These are phyloP conservation scores for Fraxinus cuspidata DNA, from an alignment of 257 asterid genomes.

Conservation along the genomic window DNA sequence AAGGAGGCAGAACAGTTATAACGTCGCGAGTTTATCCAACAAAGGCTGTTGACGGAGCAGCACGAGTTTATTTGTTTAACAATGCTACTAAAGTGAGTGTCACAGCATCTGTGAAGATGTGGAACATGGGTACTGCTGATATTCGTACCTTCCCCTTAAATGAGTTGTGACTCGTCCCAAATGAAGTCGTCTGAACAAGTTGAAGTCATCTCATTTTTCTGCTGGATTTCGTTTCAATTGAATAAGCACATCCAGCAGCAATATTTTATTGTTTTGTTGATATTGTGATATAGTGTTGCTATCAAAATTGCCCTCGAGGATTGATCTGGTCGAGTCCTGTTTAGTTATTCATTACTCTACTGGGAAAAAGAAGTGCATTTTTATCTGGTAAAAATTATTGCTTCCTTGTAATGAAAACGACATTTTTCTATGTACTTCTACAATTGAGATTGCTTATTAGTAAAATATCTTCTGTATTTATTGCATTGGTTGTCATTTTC, in stretches of 20 bases:
- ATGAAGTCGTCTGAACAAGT: not conserved
- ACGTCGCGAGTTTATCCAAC: conserved; percentile 86
- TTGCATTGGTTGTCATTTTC: too few relatives aligned
- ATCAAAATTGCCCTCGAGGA: too few relatives aligned
- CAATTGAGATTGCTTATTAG: not conserved
- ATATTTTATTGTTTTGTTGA: not conserved
- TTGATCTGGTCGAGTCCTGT: not conserved
- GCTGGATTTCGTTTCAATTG: not conserved
- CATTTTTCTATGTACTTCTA: conserved; percentile 25
- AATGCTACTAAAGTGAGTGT: conserved; percentile 65
- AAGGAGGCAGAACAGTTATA: conserved; percentile 78
- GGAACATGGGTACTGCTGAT: conserved; percentile 71
- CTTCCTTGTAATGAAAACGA: not conserved
- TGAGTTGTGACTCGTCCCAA: conserved; percentile 8
- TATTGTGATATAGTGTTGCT: not conserved
- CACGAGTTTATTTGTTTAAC: conserved; percentile 70
- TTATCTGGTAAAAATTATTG: not conserved
- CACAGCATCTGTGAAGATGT: conserved; percentile 63
- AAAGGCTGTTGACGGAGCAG: conserved; percentile 52
- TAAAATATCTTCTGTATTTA: too few relatives aligned
- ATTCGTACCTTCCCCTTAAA: conserved; percentile 48
- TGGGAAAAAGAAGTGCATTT: too few relatives aligned
- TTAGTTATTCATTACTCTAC: not conserved
- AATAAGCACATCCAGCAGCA: not conserved
- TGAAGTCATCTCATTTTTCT: not conserved